phyloP scores from a whole-genome alignment of 768 basidiomycete genomes.

The Pseudohyphozyma bogoriensis region DNA sequence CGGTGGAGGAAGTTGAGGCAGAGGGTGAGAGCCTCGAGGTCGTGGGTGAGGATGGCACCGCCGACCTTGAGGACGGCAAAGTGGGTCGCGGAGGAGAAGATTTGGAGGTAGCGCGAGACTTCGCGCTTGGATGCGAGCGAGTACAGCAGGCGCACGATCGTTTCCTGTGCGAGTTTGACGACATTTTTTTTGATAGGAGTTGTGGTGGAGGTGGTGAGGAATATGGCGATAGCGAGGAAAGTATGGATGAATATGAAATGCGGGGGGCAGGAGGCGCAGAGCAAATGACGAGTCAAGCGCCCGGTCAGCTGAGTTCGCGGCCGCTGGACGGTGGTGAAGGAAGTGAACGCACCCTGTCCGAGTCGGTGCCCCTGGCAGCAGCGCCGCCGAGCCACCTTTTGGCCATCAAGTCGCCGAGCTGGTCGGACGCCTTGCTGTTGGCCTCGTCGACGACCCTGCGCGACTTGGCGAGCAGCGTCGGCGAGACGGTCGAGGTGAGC shows the following conservation, averaged over 20 bases:
- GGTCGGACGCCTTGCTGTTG: slow-evolving; percentile 17
- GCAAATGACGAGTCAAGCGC: not conserved
- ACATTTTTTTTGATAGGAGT: not conserved
- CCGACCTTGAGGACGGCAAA: slow-evolving; percentile 83
- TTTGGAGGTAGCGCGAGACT: slow-evolving; percentile 94
- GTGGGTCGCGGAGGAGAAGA: slow-evolving; percentile 62
- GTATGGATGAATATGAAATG: not conserved
- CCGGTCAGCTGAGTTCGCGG: not conserved
- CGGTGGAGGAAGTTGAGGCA: slow-evolving; percentile 94
- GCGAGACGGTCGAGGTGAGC: not conserved
- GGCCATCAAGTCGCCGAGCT: slow-evolving; percentile 26
- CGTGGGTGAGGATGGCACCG: slow-evolving; percentile 76
- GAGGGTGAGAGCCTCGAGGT: slow-evolving; percentile 85
- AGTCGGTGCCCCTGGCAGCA: slow-evolving; percentile 15
- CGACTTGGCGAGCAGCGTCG: slow-evolving; percentile 21
- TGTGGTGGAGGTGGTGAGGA: not conserved
- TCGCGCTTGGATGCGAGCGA: slow-evolving; percentile 95
- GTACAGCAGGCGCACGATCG: slow-evolving; percentile 90
- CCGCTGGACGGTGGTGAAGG: not conserved
- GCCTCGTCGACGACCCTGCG: slow-evolving; percentile 17
- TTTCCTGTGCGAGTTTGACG: slow-evolving; percentile 49
- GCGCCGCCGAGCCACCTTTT: slow-evolving; percentile 26
- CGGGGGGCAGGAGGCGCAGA: not conserved
- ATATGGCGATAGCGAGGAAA: not conserved
- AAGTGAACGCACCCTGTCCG: slow-evolving; percentile 16